Conservation (phyloP, 1,284 basidiomycete species). For the Austroboletus niveus region DNA sequence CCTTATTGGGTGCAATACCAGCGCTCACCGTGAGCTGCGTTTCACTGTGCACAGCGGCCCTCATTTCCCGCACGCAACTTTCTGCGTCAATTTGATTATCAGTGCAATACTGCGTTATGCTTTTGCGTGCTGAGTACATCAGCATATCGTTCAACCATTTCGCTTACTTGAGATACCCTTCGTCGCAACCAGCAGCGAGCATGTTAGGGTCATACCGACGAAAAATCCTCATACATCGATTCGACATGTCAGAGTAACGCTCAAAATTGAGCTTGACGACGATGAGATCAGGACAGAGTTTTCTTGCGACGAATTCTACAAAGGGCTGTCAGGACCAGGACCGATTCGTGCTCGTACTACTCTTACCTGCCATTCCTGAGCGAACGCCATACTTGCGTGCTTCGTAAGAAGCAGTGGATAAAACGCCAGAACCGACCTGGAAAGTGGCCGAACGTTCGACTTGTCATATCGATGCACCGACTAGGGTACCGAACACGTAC, state of each 20-base stretch:
- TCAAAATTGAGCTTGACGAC: conserved; percentile 64
- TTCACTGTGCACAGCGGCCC: conserved; percentile 66
- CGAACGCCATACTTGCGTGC: conserved; percentile 86
- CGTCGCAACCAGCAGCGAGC: conserved; percentile 80
- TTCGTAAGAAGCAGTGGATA: conserved; percentile 89
- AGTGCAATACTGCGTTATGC: conserved; percentile 76
- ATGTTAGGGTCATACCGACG: conserved; percentile 80
- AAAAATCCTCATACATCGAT: conserved; percentile 66
- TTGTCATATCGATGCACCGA: not conserved
- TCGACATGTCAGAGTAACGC: conserved; percentile 73
- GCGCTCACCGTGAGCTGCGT: conserved; percentile 91
- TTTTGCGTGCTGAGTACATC: conserved; percentile 28
- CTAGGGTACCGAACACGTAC: conserved; percentile 46
- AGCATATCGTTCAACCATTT: not conserved
- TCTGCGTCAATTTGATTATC: conserved; percentile 64
- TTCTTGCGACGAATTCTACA: conserved; percentile 84
- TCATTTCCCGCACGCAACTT: conserved; percentile 77
- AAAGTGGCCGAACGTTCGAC: not conserved
- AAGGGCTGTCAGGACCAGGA: conserved; percentile 1
- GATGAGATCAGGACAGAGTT: conserved; percentile 90
- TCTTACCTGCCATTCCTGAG: conserved; percentile 82
- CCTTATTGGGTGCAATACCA: conserved; percentile 89
- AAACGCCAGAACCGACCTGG: conserved; percentile 76
- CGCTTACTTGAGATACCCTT: conserved; percentile 83
- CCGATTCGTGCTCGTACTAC: not conserved